Base-by-base conservation (phyloP, 768 basidiomycete species). In the Russula foetens region DNA sequence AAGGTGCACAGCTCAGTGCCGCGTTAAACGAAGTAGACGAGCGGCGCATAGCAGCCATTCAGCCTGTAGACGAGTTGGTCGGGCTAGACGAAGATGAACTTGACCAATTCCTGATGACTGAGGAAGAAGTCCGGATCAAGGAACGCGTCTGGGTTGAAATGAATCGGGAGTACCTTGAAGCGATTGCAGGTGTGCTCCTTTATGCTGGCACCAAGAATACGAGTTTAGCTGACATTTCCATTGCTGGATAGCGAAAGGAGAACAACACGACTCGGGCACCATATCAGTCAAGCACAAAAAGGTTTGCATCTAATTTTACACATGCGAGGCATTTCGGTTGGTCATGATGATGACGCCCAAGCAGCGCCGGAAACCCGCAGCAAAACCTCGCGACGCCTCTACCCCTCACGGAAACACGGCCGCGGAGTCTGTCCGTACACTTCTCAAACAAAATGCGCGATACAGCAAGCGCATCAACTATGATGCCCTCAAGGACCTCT, bases 401-500 rank as follows among this genome's bases (percentile, higher is more conserved):
- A 89, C 83, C 7, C 83, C 84, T 0, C 79, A 81, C 51, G 89
- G 86, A 7, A 78, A 75, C 17, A 88, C 86, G 5, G 82, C 88
- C 0, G 88, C 87, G 21, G 90, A 92, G 67, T 84, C 88, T 0
- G 88, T 90, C 24, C 81, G 80, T 39, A 85, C 84, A 60, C 78
- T 95, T 38, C 77, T 93, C 67, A 87, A 88, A 76, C 91, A 92
- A 74, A 92, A 88, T 64, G 80, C 85, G 24, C 88, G 84, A 69
- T 93, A 94, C 73, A 92, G 90, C 74, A 91, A 91, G 69, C 84
- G 92, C 53, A 95, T 96, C 74, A 97, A 97, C 71, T 97, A 96
- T 70, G 88, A 90, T 66, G 92, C 90, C 0, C 81, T 95, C 55
- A 87, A 89, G 66, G 82, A 83, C 58, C 79, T 96, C 12, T 91